These are phyloP conservation scores for Didymella glomerata DNA, from an alignment of 2,329 filamentous ascomycete species.

Conservation along the genomic window DNA sequence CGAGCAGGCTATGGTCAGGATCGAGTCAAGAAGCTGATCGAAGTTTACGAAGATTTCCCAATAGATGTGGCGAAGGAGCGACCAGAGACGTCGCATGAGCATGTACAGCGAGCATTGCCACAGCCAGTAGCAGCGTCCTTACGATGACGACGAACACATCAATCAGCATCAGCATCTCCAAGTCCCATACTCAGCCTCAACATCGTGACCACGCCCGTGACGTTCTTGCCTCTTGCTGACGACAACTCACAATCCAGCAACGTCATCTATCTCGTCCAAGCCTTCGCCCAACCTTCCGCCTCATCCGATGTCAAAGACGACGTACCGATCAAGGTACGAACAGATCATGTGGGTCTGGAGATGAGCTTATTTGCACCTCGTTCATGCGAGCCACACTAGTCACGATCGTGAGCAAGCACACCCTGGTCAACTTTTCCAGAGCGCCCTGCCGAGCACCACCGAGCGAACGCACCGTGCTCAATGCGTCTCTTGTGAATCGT, in stretches of 20 bases:
- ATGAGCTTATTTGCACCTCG: constrained; percentile 18
- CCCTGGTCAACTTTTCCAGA: neutral
- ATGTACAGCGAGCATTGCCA: constrained; percentile 15
- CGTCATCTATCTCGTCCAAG: neutral
- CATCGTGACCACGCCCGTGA: neutral
- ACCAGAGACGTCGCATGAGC: constrained; percentile 2
- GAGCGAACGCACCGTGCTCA: neutral
- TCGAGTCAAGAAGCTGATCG: neutral
- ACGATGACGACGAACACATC: constrained; percentile 1
- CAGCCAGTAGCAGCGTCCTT: constrained; percentile 1
- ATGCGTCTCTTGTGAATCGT: neutral
- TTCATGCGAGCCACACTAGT: constrained; percentile 9
- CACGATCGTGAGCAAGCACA: neutral
- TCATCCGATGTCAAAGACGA: neutral
- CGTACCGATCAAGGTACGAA: neutral
- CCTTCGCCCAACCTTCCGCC: neutral
- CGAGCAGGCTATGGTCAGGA: neutral
- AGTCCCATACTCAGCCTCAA: neutral
- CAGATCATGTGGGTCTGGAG: neutral
- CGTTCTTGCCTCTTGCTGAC: neutral
- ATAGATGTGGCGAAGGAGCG: neutral
- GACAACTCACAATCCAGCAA: neutral
- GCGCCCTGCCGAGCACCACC: neutral
- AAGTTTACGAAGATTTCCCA: neutral
- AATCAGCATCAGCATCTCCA: constrained; percentile 1